These are phyloP conservation scores for Colletotrichum lupini DNA, from an alignment of 2,329 filamentous ascomycete genomes.

Conservation along the genomic window DNA sequence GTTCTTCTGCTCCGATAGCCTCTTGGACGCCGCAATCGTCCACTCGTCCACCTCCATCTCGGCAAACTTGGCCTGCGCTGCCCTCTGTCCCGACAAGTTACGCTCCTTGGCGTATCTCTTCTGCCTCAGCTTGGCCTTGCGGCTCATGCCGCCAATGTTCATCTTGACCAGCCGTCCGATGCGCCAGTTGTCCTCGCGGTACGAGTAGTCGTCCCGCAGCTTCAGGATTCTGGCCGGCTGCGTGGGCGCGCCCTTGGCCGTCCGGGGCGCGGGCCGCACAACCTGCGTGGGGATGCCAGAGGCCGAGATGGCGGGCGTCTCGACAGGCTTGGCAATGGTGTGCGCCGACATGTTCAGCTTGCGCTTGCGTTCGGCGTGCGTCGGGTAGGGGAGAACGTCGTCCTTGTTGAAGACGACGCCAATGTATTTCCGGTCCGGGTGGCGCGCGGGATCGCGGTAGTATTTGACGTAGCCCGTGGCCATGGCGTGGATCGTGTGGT, in stretches of 20 bases:
- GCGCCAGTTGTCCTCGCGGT: slow-evolving; percentile 69
- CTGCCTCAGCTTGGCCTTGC: slow-evolving; percentile 60
- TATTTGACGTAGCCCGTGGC: slow-evolving; percentile 94
- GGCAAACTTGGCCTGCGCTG: slow-evolving; percentile 47
- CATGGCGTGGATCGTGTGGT: slow-evolving; percentile 94
- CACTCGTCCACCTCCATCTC: slow-evolving; percentile 40
- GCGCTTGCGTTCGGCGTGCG: slow-evolving; percentile 78
- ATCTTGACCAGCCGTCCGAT: slow-evolving; percentile 66
- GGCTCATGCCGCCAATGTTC: slow-evolving; percentile 47
- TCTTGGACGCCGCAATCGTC: slow-evolving; percentile 39
- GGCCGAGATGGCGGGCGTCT: slow-evolving; percentile 55
- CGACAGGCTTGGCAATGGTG: slow-evolving; percentile 52
- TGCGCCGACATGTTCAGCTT: slow-evolving; percentile 77
- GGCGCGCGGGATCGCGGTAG: slow-evolving; percentile 86
- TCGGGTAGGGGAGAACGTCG: slow-evolving; percentile 81
- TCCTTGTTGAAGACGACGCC: slow-evolving; percentile 88
- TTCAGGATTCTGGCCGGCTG: slow-evolving; percentile 58
- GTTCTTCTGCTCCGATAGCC: slow-evolving; percentile 42
- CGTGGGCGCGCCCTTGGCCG: slow-evolving; percentile 48
- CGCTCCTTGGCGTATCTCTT: slow-evolving; percentile 55
- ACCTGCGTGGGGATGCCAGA: slow-evolving; percentile 62
- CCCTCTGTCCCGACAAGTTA: slow-evolving; percentile 52
- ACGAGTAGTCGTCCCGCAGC: slow-evolving; percentile 66
- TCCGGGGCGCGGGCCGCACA: slow-evolving; percentile 46
- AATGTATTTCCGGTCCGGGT: slow-evolving; percentile 93